Evolutionary conservation across 202 grass and related monocot genomes (phyloP).

Genomic region (Cymbopogon flexuosus): DNA sequence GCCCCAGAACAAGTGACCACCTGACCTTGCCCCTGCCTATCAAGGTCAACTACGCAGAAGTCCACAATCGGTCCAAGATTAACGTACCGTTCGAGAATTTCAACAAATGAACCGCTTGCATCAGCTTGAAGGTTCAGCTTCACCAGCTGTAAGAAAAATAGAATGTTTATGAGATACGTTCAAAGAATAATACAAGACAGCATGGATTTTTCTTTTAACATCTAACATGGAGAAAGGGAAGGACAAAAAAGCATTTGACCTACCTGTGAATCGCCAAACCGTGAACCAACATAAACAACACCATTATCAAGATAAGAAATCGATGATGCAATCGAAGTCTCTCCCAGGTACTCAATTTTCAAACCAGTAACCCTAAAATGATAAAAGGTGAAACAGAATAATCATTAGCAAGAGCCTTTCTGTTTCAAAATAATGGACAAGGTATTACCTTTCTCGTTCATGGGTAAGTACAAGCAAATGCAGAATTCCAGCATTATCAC

Average conservation of each 20-base stretch:
- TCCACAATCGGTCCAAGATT: constrained; percentile 95
- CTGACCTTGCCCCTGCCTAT: constrained; percentile 95
- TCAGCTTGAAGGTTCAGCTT: constrained; percentile 95
- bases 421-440: constrained; percentile 20
- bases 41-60: constrained; percentile 95
- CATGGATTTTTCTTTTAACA: background rate
- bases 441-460: constrained; percentile 68
- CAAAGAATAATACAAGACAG: constrained; percentile 2
- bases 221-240: background rate
- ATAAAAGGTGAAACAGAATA: constrained; percentile 19
- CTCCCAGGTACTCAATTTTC: constrained; percentile 92
- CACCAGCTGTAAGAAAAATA: constrained; percentile 59
- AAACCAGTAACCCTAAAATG: constrained; percentile 84
- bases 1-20: constrained; percentile 95
- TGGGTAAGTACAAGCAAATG: constrained; percentile 97
- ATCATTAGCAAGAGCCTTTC: background rate
- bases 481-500: constrained; percentile 77
- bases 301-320: constrained; percentile 98
- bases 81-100: constrained; percentile 91
- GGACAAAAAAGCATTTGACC: constrained; percentile 9
- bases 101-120: constrained; percentile 78
- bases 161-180: background rate
- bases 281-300: constrained; percentile 93
- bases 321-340: constrained; percentile 87
- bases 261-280: constrained; percentile 98